Evolutionary conservation across 2,329 filamentous ascomycete species (phyloP).

Genomic region (Celoporthe dispersa): DNA sequence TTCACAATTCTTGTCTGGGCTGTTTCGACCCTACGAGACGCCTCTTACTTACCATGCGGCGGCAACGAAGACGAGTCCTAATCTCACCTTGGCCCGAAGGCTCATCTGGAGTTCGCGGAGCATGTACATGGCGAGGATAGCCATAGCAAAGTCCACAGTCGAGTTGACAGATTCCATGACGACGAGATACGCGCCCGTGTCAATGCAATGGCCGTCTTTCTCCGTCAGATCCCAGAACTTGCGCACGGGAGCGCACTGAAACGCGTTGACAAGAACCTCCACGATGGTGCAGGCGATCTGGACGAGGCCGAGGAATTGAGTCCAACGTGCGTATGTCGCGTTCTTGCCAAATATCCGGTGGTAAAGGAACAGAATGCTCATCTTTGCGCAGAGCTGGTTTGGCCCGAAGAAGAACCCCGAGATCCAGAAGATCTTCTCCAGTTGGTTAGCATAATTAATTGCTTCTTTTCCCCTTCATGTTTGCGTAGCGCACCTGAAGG

Average conservation of each 20-base stretch:
- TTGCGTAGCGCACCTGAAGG: neutral
- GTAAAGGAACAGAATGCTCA: neutral
- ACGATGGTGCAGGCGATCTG: neutral
- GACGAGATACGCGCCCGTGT: neutral
- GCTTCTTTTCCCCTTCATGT: neutral
- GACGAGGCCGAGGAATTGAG: neutral
- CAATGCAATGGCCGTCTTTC: neutral
- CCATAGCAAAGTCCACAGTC: constrained; percentile 11
- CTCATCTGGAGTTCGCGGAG: constrained; percentile 4
- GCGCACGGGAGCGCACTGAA: neutral
- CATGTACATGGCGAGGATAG: neutral
- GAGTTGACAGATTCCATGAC: neutral
- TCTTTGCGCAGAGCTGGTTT: neutral
- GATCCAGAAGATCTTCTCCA: neutral
- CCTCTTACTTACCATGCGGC: neutral
- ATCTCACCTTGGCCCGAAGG: neutral
- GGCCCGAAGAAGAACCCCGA: neutral
- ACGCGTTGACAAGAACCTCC: neutral
- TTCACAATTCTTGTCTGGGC: neutral
- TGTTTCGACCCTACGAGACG: neutral
- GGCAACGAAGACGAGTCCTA: neutral
- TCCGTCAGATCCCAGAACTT: neutral
- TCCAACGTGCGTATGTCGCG: neutral
- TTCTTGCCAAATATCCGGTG: neutral
- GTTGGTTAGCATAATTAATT: neutral